Evolutionary conservation across 2,329 filamentous ascomycete genomes (phyloP).

Genomic region (Trichoderma gracile): DNA sequence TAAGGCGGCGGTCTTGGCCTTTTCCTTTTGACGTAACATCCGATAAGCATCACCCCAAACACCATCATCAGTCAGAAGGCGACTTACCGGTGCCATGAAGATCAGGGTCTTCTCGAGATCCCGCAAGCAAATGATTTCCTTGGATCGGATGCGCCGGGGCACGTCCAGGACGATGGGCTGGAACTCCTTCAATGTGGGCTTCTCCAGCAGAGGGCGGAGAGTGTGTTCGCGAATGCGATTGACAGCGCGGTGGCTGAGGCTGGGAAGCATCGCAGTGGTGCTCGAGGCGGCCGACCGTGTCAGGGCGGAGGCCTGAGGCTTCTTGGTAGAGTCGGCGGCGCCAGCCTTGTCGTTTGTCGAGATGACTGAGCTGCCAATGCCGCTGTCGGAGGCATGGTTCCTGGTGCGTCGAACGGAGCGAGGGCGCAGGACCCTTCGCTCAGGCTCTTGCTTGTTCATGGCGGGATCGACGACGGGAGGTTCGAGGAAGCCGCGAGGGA

Average conservation of each 20-base stretch:
- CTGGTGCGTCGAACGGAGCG: conserved; percentile 58
- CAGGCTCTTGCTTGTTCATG: conserved; percentile 47
- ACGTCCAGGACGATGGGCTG: conserved; percentile 76
- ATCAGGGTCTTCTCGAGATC: conserved; percentile 93
- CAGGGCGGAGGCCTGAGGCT: conserved; percentile 54
- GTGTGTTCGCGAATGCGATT: conserved; percentile 79
- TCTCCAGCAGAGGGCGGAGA: conserved; percentile 73
- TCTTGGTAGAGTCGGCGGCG: conserved; percentile 46
- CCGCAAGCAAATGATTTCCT: conserved; percentile 85
- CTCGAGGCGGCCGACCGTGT: conserved; percentile 59
- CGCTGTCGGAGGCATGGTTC: conserved; percentile 81
- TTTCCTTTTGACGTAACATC: conserved; percentile 74
- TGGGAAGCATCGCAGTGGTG: conserved; percentile 52
- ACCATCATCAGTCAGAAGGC: conserved; percentile 55
- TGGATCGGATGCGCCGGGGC: conserved; percentile 75
- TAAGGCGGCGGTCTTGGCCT: conserved; percentile 66
- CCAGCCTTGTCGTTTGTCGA: conserved; percentile 57
- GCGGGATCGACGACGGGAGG: conserved; percentile 55
- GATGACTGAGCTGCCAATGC: conserved; percentile 78
- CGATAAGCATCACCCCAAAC: conserved; percentile 67
- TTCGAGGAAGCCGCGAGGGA: conserved; percentile 61
- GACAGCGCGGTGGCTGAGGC: conserved; percentile 68
- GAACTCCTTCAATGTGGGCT: conserved; percentile 74
- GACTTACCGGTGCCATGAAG: conserved; percentile 91
- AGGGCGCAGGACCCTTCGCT: conserved; percentile 55